phyloP scores from a whole-genome alignment of 108 stramenopile genomes.

The Nitzschia inconspicua region DNA sequence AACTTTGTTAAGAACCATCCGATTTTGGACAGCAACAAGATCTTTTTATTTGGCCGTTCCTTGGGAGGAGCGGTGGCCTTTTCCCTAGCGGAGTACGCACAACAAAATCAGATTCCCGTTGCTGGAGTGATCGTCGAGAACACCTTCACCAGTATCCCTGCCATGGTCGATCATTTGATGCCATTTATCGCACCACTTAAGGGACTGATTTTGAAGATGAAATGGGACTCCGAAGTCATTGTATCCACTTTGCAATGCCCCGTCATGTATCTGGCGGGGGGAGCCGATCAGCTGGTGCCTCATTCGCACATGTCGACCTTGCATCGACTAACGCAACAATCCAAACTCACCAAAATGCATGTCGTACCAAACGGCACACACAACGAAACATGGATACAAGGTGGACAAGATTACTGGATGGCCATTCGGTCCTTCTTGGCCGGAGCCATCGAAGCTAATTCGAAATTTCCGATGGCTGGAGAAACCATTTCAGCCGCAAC shows the following conservation, averaged over 20 bases:
- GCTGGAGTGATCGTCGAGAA: constrained; percentile 94
- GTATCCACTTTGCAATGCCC: constrained; percentile 54
- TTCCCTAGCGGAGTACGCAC: constrained; percentile 69
- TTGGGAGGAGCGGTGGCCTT: constrained; percentile 95
- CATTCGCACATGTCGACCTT: constrained; percentile 85
- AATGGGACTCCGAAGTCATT: constrained; percentile 71
- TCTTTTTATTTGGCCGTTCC: constrained; percentile 87
- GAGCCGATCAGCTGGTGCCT: constrained; percentile 89
- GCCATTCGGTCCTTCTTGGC: constrained; percentile 39
- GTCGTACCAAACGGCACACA: constrained; percentile 83
- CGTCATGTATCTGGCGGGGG: constrained; percentile 86
- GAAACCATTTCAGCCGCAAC: constrained; percentile 63
- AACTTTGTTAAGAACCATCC: constrained; percentile 37
- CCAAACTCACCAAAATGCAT: constrained; percentile 41
- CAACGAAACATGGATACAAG: constrained; percentile 92
- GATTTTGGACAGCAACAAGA: constrained; percentile 50
- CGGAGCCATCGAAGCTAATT: constrained; percentile 36
- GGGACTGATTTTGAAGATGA: constrained; percentile 73
- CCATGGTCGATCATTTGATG: constrained; percentile 93
- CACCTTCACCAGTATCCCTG: constrained; percentile 88
- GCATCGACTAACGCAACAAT: constrained; percentile 29
- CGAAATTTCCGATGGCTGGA: constrained; percentile 49
- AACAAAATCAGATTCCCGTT: constrained; percentile 40
- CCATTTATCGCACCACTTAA: constrained; percentile 87
- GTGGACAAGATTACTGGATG: constrained; percentile 79